A percentile compares a stretch with the other conserved stretches of the same genome.
These are phyloP conservation scores for Rhododendron ovatum DNA, from an alignment of 148 eudicot genomes.

Conservation along the genomic window DNA sequence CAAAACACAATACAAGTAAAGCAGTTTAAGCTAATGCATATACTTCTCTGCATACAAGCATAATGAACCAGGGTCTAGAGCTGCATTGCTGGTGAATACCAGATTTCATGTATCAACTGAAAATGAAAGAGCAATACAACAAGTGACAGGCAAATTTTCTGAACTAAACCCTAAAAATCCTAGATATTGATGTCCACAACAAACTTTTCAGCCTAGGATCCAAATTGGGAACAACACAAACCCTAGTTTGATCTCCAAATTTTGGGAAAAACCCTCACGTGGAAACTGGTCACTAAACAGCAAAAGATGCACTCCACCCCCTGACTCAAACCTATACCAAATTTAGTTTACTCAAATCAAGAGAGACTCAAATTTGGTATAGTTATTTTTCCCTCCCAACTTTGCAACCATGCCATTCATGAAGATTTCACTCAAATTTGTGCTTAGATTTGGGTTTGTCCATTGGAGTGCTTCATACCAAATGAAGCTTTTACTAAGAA, in stretches of 20 bases:
- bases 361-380: not conserved
- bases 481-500: not conserved
- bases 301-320: not conserved
- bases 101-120: not conserved
- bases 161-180: not conserved
- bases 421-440: not conserved
- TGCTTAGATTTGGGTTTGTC: not conserved
- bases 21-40: not conserved
- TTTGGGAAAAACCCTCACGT: not conserved
- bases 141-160: not conserved
- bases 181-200: no score
- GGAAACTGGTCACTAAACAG: not conserved
- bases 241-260: not conserved
- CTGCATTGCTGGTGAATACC: not conserved
- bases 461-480: not conserved
- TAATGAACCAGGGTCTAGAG: not conserved
- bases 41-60: not conserved
- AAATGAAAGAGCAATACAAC: not conserved
- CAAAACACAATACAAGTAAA: slow-evolving; percentile 19
- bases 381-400: not conserved
- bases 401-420: not conserved
- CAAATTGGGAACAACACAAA: not conserved
- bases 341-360: not conserved
- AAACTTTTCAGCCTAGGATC: not conserved
- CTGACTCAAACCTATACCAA: not conserved